These are phyloP conservation scores for Panaeolus cyanescens DNA, from an alignment of 768 basidiomycete genomes.

Conservation along the genomic window DNA sequence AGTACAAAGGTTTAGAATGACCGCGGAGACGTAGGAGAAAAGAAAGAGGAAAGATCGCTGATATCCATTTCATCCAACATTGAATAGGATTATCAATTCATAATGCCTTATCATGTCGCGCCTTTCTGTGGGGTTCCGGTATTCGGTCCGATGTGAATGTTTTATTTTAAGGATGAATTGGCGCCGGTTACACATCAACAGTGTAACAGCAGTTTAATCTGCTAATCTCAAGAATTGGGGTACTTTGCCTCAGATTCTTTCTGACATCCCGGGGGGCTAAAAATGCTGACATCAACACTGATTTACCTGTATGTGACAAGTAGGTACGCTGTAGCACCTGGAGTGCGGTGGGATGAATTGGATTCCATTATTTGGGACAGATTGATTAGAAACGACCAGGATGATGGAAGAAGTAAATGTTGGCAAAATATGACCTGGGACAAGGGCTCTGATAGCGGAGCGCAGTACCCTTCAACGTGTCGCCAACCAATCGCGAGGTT, in stretches of 20 bases:
- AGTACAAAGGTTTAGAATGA: no score
- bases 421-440: background rate
- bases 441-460: background rate
- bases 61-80: background rate
- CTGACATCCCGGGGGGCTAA: no score
- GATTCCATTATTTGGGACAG: background rate
- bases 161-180: background rate
- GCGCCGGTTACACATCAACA: background rate
- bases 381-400: background rate
- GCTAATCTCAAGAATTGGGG: background rate
- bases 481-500: conserved; percentile 4
- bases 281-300: no score
- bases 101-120: background rate
- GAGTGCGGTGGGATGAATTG: background rate
- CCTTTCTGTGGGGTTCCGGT: background rate
- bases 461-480: background rate
- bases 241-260: background rate
- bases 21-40: background rate
- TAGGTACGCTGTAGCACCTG: background rate
- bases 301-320: background rate
- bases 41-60: background rate
- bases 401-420: background rate
- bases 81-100: no score
- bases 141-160: background rate
- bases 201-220: no score